Evolutionary conservation across 2,329 filamentous ascomycete species (phyloP).

Genomic region (Aaosphaeria pasadenensis): DNA sequence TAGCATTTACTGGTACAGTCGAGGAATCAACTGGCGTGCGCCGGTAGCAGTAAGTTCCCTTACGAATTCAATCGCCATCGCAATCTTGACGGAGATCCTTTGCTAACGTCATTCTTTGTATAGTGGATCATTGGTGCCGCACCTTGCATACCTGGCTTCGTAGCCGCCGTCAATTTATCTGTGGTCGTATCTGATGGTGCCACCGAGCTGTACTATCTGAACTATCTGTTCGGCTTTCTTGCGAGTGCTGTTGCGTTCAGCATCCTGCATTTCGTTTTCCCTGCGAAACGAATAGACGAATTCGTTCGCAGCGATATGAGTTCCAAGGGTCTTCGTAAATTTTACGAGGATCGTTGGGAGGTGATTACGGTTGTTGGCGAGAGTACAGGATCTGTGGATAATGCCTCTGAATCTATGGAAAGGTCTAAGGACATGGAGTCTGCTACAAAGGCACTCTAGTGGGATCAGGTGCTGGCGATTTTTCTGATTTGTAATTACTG

Average conservation of each 20-base stretch:
- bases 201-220: background rate
- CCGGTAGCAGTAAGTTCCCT: background rate
- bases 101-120: background rate
- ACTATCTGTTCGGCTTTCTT: background rate
- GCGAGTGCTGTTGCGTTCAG: background rate
- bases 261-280: background rate
- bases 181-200: background rate
- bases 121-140: background rate
- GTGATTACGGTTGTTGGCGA: no score
- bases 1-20: slow-evolving; percentile 3
- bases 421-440: no score
- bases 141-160: background rate
- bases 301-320: background rate
- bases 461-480: no score
- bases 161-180: background rate
- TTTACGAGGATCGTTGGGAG: no score
- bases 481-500: no score
- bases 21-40: slow-evolving; percentile 6
- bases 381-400: no score
- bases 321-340: no score
- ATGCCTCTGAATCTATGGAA: no score
- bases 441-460: no score
- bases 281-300: background rate
- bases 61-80: no score
- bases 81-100: no score